These are phyloP conservation scores for Nemania serpens DNA, from an alignment of 2,329 filamentous ascomycete species.

Conservation along the genomic window DNA sequence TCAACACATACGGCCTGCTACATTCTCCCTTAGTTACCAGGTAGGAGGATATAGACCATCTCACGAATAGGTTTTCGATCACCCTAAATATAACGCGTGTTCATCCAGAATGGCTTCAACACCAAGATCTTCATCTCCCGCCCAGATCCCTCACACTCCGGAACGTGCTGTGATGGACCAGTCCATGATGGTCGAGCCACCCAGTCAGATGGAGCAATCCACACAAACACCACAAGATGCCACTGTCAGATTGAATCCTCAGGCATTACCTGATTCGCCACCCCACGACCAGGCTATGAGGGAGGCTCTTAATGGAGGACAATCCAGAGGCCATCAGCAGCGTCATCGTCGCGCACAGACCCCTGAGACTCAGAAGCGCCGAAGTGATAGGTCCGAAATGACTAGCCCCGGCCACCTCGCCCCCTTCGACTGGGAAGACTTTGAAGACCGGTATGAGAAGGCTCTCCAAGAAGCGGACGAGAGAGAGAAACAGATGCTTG, in stretches of 20 bases:
- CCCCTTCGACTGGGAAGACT: slow-evolving; percentile 76
- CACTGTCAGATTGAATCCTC: slow-evolving; percentile 32
- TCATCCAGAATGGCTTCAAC: slow-evolving; percentile 35
- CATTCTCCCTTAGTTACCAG: too few relatives aligned
- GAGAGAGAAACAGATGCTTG: slow-evolving; percentile 67
- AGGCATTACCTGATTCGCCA: slow-evolving; percentile 28
- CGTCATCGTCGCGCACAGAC: slow-evolving; percentile 36
- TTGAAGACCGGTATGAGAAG: slow-evolving; percentile 70
- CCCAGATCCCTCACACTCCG: slow-evolving; percentile 28
- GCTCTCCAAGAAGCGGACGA: slow-evolving; percentile 66
- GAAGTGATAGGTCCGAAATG: slow-evolving; percentile 40
- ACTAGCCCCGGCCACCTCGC: slow-evolving; percentile 57
- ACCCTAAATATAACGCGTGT: background rate
- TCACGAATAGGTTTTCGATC: background rate
- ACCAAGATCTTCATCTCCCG: slow-evolving; percentile 34
- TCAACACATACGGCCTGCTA: background rate
- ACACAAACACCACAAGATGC: slow-evolving; percentile 31
- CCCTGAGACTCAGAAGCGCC: slow-evolving; percentile 46
- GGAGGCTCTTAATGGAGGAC: slow-evolving; percentile 21
- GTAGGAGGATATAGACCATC: background rate
- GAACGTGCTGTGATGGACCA: slow-evolving; percentile 32
- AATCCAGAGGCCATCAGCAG: slow-evolving; percentile 30
- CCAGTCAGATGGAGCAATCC: slow-evolving; percentile 33
- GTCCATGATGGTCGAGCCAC: slow-evolving; percentile 41
- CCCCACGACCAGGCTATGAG: slow-evolving; percentile 27